Evolutionary conservation across 78 protist genomes (phyloP).

Genomic region (Monocercomonoides exilis): DNA sequence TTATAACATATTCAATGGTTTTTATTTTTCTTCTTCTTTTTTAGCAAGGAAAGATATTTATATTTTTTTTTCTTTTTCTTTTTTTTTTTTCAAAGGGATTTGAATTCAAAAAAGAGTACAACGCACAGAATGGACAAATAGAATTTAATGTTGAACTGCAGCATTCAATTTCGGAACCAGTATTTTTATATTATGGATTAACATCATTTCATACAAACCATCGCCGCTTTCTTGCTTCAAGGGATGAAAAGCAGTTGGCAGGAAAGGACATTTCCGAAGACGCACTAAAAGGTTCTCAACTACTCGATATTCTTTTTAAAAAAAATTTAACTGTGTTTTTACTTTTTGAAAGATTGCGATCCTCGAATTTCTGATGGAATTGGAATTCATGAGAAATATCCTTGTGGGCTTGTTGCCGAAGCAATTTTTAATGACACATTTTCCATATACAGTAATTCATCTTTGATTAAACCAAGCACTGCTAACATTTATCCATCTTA

Average conservation of each 20-base stretch:
- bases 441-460: too few relatives aligned
- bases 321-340: neutral
- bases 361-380: neutral
- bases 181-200: neutral
- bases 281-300: neutral
- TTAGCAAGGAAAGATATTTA: too few relatives aligned
- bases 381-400: neutral
- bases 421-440: neutral
- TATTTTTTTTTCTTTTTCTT: too few relatives aligned
- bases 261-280: neutral
- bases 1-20: too few relatives aligned
- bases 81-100: too few relatives aligned
- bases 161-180: neutral
- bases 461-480: too few relatives aligned
- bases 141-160: too few relatives aligned
- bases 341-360: neutral
- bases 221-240: neutral
- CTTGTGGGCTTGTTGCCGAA: neutral
- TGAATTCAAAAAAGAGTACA: too few relatives aligned
- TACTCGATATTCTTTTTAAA: neutral
- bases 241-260: neutral
- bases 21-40: too few relatives aligned
- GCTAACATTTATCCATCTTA: too few relatives aligned
- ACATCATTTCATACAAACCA: neutral
- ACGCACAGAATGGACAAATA: too few relatives aligned